Percentiles rank a stretch among this genome's conserved stretches.
phyloP scores from a whole-genome alignment of 2,329 filamentous ascomycete genomes.

The Ilyonectria mors-panacis region DNA sequence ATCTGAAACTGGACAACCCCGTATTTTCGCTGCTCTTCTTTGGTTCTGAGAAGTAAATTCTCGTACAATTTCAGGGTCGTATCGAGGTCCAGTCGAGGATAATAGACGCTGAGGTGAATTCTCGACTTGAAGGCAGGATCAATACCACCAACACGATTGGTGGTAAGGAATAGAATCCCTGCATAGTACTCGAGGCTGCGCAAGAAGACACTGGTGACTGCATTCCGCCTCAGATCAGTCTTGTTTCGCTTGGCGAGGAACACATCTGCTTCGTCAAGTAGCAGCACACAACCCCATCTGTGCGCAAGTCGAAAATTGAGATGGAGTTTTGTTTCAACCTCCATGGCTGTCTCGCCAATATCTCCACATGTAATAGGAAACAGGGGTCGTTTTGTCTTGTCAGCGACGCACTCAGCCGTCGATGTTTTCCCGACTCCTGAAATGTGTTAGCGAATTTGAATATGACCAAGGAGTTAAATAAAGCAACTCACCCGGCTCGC shows the following conservation, averaged over 20 bases:
- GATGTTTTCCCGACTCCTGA: constrained; percentile 21
- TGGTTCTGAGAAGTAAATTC: constrained; percentile 23
- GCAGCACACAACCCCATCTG: constrained; percentile 29
- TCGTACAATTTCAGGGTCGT: constrained; percentile 25
- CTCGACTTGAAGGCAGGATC: constrained; percentile 25
- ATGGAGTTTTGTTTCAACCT: constrained; percentile 16
- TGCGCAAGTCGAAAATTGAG: constrained; percentile 25
- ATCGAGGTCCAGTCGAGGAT: constrained; percentile 6
- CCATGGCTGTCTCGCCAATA: constrained; percentile 22
- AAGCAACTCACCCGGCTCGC: constrained; percentile 11
- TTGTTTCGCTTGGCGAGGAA: constrained; percentile 21
- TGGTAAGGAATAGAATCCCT: constrained; percentile 87
- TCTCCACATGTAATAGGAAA: constrained; percentile 31
- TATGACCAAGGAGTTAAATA: not conserved
- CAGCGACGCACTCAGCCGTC: constrained; percentile 26
- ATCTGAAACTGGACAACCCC: not conserved
- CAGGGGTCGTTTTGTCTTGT: constrained; percentile 24
- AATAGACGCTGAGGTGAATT: constrained; percentile 22
- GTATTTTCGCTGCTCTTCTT: constrained; percentile 13
- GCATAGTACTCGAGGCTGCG: constrained; percentile 88
- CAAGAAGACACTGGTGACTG: constrained; percentile 76
- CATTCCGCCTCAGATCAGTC: constrained; percentile 20
- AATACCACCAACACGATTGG: constrained; percentile 76
- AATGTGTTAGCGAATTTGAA: not conserved
- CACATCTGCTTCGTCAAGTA: constrained; percentile 29